These are phyloP conservation scores for Solioccasus polychromus DNA, from an alignment of 768 basidiomycete genomes.

Conservation along the genomic window DNA sequence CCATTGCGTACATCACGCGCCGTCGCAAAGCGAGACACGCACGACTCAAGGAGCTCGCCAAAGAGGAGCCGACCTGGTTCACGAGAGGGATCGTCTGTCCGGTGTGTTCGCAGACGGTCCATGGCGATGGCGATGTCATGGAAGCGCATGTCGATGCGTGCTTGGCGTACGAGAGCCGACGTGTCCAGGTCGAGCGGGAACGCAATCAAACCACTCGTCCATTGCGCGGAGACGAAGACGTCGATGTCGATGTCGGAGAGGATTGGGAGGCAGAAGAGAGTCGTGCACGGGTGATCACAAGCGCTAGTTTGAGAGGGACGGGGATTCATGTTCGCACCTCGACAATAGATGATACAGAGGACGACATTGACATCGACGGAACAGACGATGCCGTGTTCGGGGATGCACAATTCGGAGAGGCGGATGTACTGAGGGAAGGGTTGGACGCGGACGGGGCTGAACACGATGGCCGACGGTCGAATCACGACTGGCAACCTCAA, in stretches of 20 bases:
- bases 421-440: conserved; percentile 51
- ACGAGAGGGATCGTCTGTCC: conserved; percentile 59
- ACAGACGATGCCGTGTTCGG: conserved; percentile 69
- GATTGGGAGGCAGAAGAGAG: conserved; percentile 37
- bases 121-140: conserved; percentile 68
- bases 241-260: conserved; percentile 31
- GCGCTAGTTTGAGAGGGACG: conserved; percentile 45
- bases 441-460: conserved; percentile 14
- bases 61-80: conserved; percentile 50
- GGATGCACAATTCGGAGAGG: conserved; percentile 72
- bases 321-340: conserved; percentile 66
- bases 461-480: conserved; percentile 9
- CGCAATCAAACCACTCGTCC: conserved; percentile 26
- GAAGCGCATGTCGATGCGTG: conserved; percentile 84
- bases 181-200: conserved; percentile 35
- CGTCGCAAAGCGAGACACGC: conserved; percentile 66
- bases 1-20: conserved; percentile 60
- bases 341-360: conserved; percentile 69
- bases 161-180: conserved; percentile 51
- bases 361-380: conserved; percentile 78
- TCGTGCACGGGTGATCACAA: conserved; percentile 36
- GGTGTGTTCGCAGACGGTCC: conserved; percentile 55
- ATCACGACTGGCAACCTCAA: conserved; percentile 37
- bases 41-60: conserved; percentile 65
- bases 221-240: conserved; percentile 32